Evolutionary conservation across 169 alveolate species (phyloP).

Genomic region (Cryptosporidium viatorum): DNA sequence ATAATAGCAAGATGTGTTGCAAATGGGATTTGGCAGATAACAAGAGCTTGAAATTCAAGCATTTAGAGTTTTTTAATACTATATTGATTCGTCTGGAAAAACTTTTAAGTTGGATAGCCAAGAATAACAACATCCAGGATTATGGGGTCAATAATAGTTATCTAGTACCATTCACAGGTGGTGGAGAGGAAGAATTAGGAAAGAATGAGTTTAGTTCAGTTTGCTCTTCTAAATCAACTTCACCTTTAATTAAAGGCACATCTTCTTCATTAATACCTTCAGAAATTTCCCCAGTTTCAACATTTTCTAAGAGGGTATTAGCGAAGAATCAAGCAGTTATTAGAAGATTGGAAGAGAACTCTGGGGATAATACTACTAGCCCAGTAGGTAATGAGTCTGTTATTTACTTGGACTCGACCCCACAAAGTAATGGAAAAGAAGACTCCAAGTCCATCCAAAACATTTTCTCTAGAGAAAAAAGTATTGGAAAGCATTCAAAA

Average conservation of each 20-base stretch:
- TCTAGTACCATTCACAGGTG: background rate
- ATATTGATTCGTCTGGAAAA: slow-evolving; percentile 39
- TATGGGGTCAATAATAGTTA: background rate
- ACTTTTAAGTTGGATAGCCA: slow-evolving; percentile 22
- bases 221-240: background rate
- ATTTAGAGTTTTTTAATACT: slow-evolving; percentile 65
- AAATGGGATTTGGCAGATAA: slow-evolving; percentile 87
- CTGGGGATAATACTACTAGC: background rate
- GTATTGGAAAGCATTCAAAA: background rate
- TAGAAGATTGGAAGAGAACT: background rate
- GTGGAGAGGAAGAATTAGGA: background rate
- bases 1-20: slow-evolving; percentile 79
- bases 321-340: background rate
- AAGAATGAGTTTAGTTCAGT: background rate
- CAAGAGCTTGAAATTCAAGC: slow-evolving; percentile 80
- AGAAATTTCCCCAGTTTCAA: background rate
- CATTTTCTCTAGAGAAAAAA: background rate
- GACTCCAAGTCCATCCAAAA: background rate
- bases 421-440: background rate
- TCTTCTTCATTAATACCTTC: background rate
- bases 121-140: background rate
- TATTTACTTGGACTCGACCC: slow-evolving; percentile 2
- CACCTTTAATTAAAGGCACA: background rate
- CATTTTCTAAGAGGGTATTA: background rate
- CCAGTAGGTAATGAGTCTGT: background rate